Conservation (phyloP, 2,329 filamentous ascomycete genomes). For the Sporothrix brasiliensis region DNA sequence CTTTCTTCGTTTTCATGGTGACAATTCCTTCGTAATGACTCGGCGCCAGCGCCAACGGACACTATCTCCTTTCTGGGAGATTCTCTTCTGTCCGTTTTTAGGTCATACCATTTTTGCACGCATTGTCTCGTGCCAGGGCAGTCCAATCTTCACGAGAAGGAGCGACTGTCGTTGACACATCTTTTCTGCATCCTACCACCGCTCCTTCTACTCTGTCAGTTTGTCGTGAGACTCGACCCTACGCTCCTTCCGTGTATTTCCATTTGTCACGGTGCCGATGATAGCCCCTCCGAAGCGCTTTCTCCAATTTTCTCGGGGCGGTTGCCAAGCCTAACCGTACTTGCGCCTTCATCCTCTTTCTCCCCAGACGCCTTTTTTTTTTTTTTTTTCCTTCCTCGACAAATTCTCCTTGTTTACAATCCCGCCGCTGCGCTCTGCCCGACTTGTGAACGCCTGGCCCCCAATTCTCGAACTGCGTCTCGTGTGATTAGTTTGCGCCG, state of each 20-base stretch:
- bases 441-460: neutral
- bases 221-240: slow-evolving; percentile 24
- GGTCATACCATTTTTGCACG: neutral
- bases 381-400: slow-evolving; percentile 2
- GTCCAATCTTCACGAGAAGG: neutral
- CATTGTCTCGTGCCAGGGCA: neutral
- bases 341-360: slow-evolving; percentile 8
- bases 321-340: slow-evolving; percentile 11
- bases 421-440: neutral
- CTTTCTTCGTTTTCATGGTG: neutral
- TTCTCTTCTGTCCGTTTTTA: slow-evolving; percentile 3
- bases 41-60: slow-evolving; percentile 11
- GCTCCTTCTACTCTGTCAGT: slow-evolving; percentile 14
- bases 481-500: neutral
- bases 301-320: slow-evolving; percentile 18
- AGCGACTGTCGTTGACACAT: neutral
- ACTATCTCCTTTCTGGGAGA: slow-evolving; percentile 27
- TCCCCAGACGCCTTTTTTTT: neutral
- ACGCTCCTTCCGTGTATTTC: slow-evolving; percentile 20
- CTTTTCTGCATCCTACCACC: neutral
- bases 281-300: slow-evolving; percentile 23
- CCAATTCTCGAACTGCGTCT: neutral
- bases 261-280: slow-evolving; percentile 21
- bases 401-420: neutral
- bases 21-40: slow-evolving; percentile 22